Percentiles rank a stretch among this genome's conserved stretches.
These are phyloP conservation scores for Podila minutissima DNA, from an alignment of 192 early-diverging fungal genomes.

Conservation along the genomic window DNA sequence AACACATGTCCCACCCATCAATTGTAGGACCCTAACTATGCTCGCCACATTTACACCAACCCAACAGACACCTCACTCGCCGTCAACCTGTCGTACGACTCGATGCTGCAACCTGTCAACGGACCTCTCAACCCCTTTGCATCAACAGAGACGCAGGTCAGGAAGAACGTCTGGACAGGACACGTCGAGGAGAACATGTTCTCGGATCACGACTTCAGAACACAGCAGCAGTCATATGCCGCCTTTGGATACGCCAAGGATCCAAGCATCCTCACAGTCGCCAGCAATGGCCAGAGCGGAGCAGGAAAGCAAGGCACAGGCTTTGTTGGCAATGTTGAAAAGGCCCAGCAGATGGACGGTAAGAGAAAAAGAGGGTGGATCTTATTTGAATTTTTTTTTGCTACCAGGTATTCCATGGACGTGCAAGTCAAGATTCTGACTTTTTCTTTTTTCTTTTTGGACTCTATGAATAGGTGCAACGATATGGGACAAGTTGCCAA, in stretches of 20 bases:
- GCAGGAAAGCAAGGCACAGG: conserved; percentile 62
- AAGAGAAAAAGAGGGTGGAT: neutral
- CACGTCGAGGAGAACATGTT: conserved; percentile 81
- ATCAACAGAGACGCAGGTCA: conserved; percentile 51
- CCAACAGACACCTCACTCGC: conserved; percentile 63
- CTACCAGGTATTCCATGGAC: too few relatives aligned
- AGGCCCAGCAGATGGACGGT: conserved; percentile 62
- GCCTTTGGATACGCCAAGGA: conserved; percentile 85
- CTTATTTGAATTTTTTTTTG: too few relatives aligned
- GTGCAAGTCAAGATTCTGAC: too few relatives aligned
- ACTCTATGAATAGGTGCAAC: conserved; percentile 25
- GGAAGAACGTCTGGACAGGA: conserved; percentile 70
- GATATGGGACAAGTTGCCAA: conserved; percentile 52
- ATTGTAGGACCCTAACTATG: conserved; percentile 47
- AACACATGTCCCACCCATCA: neutral
- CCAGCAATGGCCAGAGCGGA: conserved; percentile 51
- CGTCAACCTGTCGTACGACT: conserved; percentile 68
- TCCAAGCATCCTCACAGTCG: conserved; percentile 64
- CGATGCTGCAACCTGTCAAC: conserved; percentile 58
- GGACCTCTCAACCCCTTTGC: conserved; percentile 68
- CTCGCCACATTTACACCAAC: conserved; percentile 58
- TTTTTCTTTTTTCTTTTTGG: too few relatives aligned
- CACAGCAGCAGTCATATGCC: conserved; percentile 86
- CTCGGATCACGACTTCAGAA: conserved; percentile 77
- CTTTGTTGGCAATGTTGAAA: conserved; percentile 71